Conservation (phyloP, 345 rosid species). For the Boechera retrofracta region DNA sequence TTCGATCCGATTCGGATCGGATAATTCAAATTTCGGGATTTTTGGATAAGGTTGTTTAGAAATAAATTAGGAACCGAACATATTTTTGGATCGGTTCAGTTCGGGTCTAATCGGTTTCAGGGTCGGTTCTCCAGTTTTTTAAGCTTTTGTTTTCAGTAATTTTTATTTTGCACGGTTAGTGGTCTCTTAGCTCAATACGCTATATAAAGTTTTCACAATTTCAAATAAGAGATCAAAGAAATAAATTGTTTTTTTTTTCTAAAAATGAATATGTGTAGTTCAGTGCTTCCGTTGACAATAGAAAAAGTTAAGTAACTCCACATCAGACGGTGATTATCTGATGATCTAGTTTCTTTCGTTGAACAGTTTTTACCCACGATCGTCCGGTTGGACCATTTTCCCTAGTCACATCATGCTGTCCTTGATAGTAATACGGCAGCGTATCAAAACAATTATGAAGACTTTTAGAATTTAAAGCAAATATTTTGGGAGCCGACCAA, state of each 20-base stretch:
- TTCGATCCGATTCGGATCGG: too few relatives aligned
- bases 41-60: too few relatives aligned
- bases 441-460: slow-evolving; percentile 18
- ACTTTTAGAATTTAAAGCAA: slow-evolving; percentile 29
- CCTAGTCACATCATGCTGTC: slow-evolving; percentile 40
- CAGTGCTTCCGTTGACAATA: not conserved
- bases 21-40: too few relatives aligned
- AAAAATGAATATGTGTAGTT: not conserved
- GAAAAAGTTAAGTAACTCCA: not conserved
- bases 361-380: slow-evolving; percentile 25
- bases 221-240: not conserved
- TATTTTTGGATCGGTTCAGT: too few relatives aligned
- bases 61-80: too few relatives aligned
- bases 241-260: not conserved
- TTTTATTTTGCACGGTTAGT: not conserved
- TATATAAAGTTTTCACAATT: not conserved
- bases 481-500: not conserved
- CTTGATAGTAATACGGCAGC: not conserved
- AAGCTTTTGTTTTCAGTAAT: slow-evolving; percentile 3
- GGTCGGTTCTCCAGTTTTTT: too few relatives aligned
- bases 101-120: too few relatives aligned
- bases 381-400: slow-evolving; percentile 22
- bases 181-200: not conserved
- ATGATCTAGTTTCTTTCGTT: slow-evolving; percentile 5
- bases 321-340: slow-evolving; percentile 16